Evolutionary conservation across 306 rosid species (phyloP), one percentile per base, ranked within the genome.

Genomic region (Cicer yamashitae): DNA sequence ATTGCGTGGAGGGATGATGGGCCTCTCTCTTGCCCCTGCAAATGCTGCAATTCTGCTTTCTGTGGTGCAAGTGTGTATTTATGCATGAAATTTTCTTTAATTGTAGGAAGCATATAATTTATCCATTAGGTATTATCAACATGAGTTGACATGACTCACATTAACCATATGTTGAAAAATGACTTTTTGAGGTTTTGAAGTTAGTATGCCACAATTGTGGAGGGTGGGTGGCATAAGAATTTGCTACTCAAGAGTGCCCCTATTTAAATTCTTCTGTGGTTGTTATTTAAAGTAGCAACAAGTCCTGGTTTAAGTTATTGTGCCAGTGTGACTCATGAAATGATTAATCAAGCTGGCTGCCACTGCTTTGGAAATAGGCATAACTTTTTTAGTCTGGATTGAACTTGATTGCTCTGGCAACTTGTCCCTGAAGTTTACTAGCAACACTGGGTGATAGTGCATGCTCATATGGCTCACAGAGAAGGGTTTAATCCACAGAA

Each of bases 1-100:
- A 79, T 73, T 94, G 79, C 96, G 99, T 81, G 97, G 97, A 84
- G 99, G 99, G 86, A 92, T 94, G 96, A 90, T 86, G 70, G 86
- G 96, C 82, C 76, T 94, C 75, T 94, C 97, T 75, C 87, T 86
- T 54, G 92, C 87, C 75, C 96, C 96, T 67, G 92, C 96, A 75
- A 89, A 89, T 85, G 92, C 91, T 52, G 92, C 91, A 47, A 58
- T 89, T 73, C 85, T 94, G 78, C 82, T 94, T 72, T 84, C 89
- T 74, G 82, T 94, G 84, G 65, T 89, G 87, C 93, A 87, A 59
- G 99, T 94, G 47, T 52, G 97, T 84, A 17, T 77, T 58, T 74
- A 41, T 50, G 45, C 74, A 51, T 66, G 17, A 30, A 25, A 7
- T 76, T 11, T 8, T 50, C 56, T 13, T 5, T 54, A 67, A 65